phyloP scores from a whole-genome alignment of 2,329 filamentous ascomycete species.

The Colletotrichum brevisporum region DNA sequence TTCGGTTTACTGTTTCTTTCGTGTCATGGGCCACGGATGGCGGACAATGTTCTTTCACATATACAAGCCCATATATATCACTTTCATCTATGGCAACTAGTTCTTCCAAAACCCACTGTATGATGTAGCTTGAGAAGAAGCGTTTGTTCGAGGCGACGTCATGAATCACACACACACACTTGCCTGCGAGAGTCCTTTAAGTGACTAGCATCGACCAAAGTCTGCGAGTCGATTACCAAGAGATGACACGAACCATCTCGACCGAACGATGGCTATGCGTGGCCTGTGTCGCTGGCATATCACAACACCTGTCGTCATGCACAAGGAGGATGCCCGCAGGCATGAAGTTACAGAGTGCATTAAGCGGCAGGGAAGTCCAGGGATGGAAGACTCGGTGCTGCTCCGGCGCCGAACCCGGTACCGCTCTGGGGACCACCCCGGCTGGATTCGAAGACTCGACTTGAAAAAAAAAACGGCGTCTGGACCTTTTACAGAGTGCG shows the following conservation, averaged over 20 bases:
- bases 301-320: not conserved
- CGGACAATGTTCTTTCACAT: slow-evolving; percentile 35
- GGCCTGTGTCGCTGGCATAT: not conserved
- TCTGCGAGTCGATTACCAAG: not conserved
- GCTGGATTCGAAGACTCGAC: not conserved
- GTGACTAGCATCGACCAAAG: not conserved
- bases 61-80: slow-evolving; percentile 35
- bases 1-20: slow-evolving; percentile 11
- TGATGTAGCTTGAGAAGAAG: not conserved
- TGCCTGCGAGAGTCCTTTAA: not conserved
- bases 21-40: slow-evolving; percentile 11
- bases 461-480: not conserved
- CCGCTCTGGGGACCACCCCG: slow-evolving; percentile 10
- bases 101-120: not conserved
- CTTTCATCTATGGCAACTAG: slow-evolving; percentile 25
- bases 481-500: not conserved
- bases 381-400: not conserved
- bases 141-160: not conserved
- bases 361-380: not conserved
- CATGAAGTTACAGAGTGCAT: slow-evolving; percentile 11
- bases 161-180: not conserved
- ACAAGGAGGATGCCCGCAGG: not conserved
- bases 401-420: not conserved
- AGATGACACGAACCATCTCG: slow-evolving; percentile 17
- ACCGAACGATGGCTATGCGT: not conserved